These are phyloP conservation scores for Gossypium schwendimanii DNA, from an alignment of 441 rosid species.

Conservation along the genomic window DNA sequence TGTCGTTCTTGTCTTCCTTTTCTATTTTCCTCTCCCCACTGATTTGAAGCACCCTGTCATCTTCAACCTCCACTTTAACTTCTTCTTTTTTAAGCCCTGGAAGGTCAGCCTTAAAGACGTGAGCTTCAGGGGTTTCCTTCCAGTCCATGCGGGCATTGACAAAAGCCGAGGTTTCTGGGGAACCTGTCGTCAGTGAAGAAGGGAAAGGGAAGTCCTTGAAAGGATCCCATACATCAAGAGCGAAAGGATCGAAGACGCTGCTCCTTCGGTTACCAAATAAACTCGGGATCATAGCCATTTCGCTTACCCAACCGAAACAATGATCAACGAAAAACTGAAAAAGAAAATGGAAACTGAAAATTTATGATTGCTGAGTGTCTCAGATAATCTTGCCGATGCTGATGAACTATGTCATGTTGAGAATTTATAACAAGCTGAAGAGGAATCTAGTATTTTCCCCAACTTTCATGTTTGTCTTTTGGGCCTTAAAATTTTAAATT, in stretches of 20 bases:
- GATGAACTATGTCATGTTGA: background rate
- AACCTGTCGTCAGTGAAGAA: constrained; percentile 11
- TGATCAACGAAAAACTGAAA: background rate
- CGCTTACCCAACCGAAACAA: background rate
- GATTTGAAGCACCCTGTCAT: constrained; percentile 11
- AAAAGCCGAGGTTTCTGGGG: constrained; percentile 11
- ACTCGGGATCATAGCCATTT: constrained; percentile 12
- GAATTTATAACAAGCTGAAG: background rate
- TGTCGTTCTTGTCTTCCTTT: constrained; percentile 11
- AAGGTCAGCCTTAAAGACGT: constrained; percentile 14
- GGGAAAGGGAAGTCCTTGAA: constrained; percentile 17
- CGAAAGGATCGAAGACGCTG: constrained; percentile 23
- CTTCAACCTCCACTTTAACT: constrained; percentile 12
- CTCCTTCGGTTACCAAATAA: background rate
- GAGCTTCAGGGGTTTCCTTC: constrained; percentile 14
- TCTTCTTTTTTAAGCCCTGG: constrained; percentile 12
- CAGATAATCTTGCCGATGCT: background rate
- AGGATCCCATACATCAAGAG: constrained; percentile 27
- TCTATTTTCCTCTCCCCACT: constrained; percentile 12
- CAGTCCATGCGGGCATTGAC: constrained; percentile 17
- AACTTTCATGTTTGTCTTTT: background rate
- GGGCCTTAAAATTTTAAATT: background rate
- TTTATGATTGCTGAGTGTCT: background rate
- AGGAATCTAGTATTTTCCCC: background rate
- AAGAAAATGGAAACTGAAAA: background rate